A percentile compares a stretch with the other conserved stretches of the same genome.
phyloP scores from a whole-genome alignment of 2,329 filamentous ascomycete species.

The Gyromitra esculenta region DNA sequence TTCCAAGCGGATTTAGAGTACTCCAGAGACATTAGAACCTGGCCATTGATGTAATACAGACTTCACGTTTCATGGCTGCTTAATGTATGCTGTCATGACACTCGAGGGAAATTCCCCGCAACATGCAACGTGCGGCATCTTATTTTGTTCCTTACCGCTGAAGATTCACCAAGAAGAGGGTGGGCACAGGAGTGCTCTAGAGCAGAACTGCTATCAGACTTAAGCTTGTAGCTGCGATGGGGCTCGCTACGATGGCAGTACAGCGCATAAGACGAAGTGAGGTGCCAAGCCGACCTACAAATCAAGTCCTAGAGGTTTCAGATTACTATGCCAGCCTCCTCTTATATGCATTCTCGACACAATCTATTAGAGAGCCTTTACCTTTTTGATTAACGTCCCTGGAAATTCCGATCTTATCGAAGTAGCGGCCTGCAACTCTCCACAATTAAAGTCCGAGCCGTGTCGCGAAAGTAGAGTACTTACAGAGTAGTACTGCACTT shows the following conservation, averaged over 20 bases:
- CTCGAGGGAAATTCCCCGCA: neutral
- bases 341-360: neutral
- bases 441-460: slow-evolving; percentile 36
- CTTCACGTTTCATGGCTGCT: neutral
- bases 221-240: neutral
- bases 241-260: slow-evolving; percentile 6
- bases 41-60: neutral
- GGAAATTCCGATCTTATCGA: slow-evolving; percentile 4
- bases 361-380: neutral
- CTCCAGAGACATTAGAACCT: neutral
- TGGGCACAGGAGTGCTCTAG: neutral
- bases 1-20: neutral
- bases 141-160: neutral
- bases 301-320: neutral
- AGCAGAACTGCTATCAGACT: neutral
- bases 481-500: slow-evolving; percentile 17
- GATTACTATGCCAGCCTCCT: neutral
- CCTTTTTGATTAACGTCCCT: neutral
- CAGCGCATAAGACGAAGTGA: neutral
- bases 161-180: neutral
- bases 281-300: neutral
- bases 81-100: slow-evolving; percentile 5
- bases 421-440: neutral
- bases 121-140: neutral
- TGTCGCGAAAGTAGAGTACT: slow-evolving; percentile 26